Conservation (phyloP, 176 grass and related monocot species). For the Urochloa ruziziensis region DNA sequence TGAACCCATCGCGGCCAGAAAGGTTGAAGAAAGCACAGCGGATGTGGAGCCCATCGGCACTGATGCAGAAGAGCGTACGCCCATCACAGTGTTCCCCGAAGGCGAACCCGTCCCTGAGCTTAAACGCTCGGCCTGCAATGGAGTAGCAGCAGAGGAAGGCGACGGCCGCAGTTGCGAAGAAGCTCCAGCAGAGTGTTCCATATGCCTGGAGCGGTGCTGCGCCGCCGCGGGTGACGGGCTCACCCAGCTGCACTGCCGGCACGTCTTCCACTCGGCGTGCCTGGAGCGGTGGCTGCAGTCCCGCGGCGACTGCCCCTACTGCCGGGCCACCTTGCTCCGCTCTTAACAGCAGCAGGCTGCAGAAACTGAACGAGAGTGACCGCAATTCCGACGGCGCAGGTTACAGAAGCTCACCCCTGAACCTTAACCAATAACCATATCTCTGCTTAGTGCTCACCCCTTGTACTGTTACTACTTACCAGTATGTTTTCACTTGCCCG, state of each 20-base stretch:
- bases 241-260: conserved; percentile 56
- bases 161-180: neutral
- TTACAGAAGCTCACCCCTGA: too few relatives aligned
- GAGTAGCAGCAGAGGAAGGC: neutral
- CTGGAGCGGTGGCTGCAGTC: conserved; percentile 52
- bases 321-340: conserved; percentile 42
- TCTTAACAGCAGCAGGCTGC: conserved; percentile 11
- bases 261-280: conserved; percentile 68
- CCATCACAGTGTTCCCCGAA: neutral
- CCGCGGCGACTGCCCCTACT: conserved; percentile 63
- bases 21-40: neutral
- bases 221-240: conserved; percentile 7
- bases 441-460: too few relatives aligned
- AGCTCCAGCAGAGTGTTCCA: conserved; percentile 49
- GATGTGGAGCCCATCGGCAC: neutral
- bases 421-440: too few relatives aligned
- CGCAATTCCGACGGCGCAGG: too few relatives aligned
- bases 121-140: conserved; percentile 1
- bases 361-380: too few relatives aligned
- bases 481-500: too few relatives aligned
- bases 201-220: conserved; percentile 61
- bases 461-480: too few relatives aligned
- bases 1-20: neutral
- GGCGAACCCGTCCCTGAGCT: neutral
- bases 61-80: neutral